Percentiles rank a stretch among this genome's conserved stretches.
Conservation (phyloP, 305 asterid species). For the Fraxinus floribunda region DNA sequence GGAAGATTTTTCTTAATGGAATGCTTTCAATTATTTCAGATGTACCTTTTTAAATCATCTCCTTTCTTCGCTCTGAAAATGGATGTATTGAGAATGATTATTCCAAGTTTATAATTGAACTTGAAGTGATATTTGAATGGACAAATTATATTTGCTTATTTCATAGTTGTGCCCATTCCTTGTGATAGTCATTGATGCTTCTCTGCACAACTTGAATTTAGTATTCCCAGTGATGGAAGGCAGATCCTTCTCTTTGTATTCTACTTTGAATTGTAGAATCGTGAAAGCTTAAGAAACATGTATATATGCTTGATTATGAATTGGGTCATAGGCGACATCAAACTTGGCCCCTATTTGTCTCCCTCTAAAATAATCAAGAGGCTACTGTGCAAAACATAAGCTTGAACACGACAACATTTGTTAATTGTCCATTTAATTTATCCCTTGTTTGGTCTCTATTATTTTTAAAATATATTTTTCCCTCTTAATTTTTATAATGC, state of each 20-base stretch:
- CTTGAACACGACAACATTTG: not conserved
- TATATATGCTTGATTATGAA: not conserved
- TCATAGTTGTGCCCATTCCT: not conserved
- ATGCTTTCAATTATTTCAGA: not conserved
- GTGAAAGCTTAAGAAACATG: not conserved
- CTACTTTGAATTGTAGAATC: not conserved
- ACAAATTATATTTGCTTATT: not conserved
- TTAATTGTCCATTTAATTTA: not conserved
- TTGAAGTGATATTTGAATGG: constrained; percentile 9
- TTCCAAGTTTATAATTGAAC: not conserved
- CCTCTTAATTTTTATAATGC: too few relatives aligned
- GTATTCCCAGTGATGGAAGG: not conserved
- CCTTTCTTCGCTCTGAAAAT: constrained; percentile 7
- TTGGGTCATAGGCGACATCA: not conserved
- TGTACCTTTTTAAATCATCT: not conserved
- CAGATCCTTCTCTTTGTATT: not conserved
- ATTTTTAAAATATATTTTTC: too few relatives aligned
- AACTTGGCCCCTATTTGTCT: not conserved
- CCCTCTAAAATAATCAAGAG: too few relatives aligned
- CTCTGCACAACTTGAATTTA: not conserved
- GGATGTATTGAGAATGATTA: constrained; percentile 20
- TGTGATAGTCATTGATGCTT: not conserved
- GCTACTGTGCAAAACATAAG: too few relatives aligned
- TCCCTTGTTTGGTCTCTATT: too few relatives aligned
- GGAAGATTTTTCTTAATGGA: constrained; percentile 5